Percentiles rank a stretch among this genome's conserved stretches.
Evolutionary conservation across 192 early-diverging fungal species (phyloP).

Genomic region (Entomortierella parvispora): DNA sequence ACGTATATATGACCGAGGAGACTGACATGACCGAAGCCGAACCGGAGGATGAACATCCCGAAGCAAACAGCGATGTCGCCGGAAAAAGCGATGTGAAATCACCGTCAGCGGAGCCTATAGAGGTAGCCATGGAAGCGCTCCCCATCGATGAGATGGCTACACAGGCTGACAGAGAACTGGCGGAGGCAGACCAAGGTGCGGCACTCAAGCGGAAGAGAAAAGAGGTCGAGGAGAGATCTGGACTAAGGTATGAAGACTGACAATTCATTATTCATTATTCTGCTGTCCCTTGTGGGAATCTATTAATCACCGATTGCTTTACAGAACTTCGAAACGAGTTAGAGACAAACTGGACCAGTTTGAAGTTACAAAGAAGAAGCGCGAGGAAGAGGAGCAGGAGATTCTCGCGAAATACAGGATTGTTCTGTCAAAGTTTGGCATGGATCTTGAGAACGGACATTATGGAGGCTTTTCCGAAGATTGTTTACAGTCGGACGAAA

Average conservation of each 20-base stretch:
- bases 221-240: slow-evolving; percentile 46
- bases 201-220: slow-evolving; percentile 41
- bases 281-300: not conserved
- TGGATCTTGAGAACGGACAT: slow-evolving; percentile 41
- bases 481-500: not conserved
- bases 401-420: slow-evolving; percentile 44
- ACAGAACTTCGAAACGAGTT: slow-evolving; percentile 49
- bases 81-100: slow-evolving; percentile 1
- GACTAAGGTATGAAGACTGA: slow-evolving; percentile 22
- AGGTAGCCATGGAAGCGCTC: not conserved
- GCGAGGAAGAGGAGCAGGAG: slow-evolving; percentile 47
- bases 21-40: not conserved
- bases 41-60: not conserved
- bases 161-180: slow-evolving; percentile 19
- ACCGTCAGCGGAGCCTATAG: not conserved
- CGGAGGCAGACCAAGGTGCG: slow-evolving; percentile 20
- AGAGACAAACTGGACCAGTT: slow-evolving; percentile 48
- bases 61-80: not conserved
- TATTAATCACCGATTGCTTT: not conserved
- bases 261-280: not conserved
- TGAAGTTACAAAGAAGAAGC: slow-evolving; percentile 48
- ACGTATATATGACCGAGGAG: not conserved
- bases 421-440: slow-evolving; percentile 42
- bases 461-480: slow-evolving; percentile 7
- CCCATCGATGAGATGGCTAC: not conserved